Evolutionary conservation across 345 rosid species (phyloP), one percentile per base, ranked within the genome.

Genomic region (Acer yangbiense): DNA sequence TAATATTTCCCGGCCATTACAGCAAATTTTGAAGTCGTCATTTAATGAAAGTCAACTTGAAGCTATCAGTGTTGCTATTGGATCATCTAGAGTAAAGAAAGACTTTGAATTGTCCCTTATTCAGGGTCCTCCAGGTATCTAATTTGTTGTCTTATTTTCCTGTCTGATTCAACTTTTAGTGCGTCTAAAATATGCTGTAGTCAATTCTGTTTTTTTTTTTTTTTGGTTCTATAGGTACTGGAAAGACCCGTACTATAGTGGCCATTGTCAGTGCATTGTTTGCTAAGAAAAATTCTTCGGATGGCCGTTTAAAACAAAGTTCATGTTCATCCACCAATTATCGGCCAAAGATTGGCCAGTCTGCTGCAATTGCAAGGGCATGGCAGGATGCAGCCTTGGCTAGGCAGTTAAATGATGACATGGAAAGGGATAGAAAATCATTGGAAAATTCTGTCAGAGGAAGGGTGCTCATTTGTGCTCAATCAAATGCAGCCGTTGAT

Each of bases 331-430:
- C 57, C 76, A 71, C 81, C 74, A 83, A 82, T 81, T 72, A 88
- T 55, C 87, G 88, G 82, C 83, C 84, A 77, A 88, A 83, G 80
- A 65, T 93, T 79, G 86, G 85, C 78, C 93, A 90, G 81, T 83
- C 88, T 82, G 87, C 88, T 80, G 98, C 92, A 78, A 76, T 93
- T 76, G 92, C 93, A 72, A 90, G 91, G 86, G 96, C 92, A 65
- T 93, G 99, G 99, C 96, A 95, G 86, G 96, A 93, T 85, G 98
- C 99, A 65, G 99, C 99, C 81, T 78, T 93, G 75, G 99, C 98
- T 71, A 91, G 85, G 79, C 97, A 93, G 78, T 76, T 92, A 71
- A 85, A 83, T 80, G 92, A 89, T 79, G 89, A 90, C 21, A 80
- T 46, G 21, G 91, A 85, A 80, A 84, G 76, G 65, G 80, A 81